A percentile compares a stretch with the other conserved stretches of the same genome.
Conservation (phyloP, 2,329 filamentous ascomycete genomes). For the Pseudofabraea citricarpa region DNA sequence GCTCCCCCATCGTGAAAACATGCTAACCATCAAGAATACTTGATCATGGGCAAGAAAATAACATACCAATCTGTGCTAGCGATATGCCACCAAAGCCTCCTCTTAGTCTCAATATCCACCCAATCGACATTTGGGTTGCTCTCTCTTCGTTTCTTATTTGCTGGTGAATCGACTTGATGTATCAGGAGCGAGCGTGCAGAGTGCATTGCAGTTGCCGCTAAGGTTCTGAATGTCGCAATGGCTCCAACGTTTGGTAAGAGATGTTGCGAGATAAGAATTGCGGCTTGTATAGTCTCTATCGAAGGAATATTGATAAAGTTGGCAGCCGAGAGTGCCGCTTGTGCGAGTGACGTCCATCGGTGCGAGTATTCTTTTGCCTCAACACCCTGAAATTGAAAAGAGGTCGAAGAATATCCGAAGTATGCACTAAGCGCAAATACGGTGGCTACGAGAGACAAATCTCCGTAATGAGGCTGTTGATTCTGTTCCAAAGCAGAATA, state of each 20-base stretch:
- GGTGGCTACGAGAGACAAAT: constrained; percentile 13
- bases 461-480: constrained; percentile 8
- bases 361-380: constrained; percentile 5
- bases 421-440: constrained; percentile 17
- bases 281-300: constrained; percentile 31
- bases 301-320: constrained; percentile 20
- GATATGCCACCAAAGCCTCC: constrained; percentile 38
- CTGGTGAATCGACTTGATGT: constrained; percentile 15
- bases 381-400: constrained; percentile 4
- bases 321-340: constrained; percentile 20
- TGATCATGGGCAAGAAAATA: constrained; percentile 2
- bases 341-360: constrained; percentile 14
- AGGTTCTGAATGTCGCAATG: constrained; percentile 26
- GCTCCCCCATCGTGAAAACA: too few relatives aligned
- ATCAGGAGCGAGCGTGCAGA: constrained; percentile 16
- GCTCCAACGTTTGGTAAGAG: constrained; percentile 31
- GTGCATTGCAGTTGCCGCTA: constrained; percentile 27
- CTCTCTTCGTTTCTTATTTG: constrained; percentile 15
- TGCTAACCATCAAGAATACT: background rate
- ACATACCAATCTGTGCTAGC: constrained; percentile 31
- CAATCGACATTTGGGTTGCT: constrained; percentile 14
- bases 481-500: constrained; percentile 12
- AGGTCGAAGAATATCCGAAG: constrained; percentile 8
- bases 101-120: constrained; percentile 28
- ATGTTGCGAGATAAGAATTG: constrained; percentile 30